These are phyloP conservation scores for Saccharomycopsis hybrid DNA, from an alignment of 1,139 yeast genomes.

Conservation along the genomic window DNA sequence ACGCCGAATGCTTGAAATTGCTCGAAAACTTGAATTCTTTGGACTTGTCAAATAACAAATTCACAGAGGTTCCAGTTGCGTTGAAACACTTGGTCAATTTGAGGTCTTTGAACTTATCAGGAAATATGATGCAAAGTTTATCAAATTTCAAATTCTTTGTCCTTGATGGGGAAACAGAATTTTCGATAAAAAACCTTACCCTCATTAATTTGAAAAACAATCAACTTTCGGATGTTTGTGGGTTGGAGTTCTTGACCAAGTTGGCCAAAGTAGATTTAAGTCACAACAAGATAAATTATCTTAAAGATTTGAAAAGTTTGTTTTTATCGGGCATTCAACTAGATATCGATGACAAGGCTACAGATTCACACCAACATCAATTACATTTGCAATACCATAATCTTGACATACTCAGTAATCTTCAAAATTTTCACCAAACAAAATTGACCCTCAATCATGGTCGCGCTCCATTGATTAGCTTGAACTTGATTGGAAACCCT, in stretches of 20 bases:
- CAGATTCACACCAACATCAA: conserved; percentile 2
- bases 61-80: conserved; percentile 47
- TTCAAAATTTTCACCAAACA: conserved; percentile 19
- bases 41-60: conserved; percentile 49
- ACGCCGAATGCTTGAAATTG: conserved; percentile 42
- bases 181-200: conserved; percentile 16
- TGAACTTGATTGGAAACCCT: conserved; percentile 38
- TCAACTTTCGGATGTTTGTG: conserved; percentile 32
- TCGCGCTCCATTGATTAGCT: conserved; percentile 24
- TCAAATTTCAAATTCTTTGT: conserved; percentile 10
- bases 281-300: conserved; percentile 39
- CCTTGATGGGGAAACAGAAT: conserved; percentile 7
- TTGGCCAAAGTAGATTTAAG: conserved; percentile 54
- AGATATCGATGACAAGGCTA: conserved; percentile 20
- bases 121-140: conserved; percentile 40
- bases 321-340: conserved; percentile 25
- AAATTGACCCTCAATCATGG: not conserved
- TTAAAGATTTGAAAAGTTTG: conserved; percentile 33
- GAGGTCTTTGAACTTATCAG: conserved; percentile 51
- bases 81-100: conserved; percentile 42
- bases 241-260: conserved; percentile 40
- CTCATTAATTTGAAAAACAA: not conserved
- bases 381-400: not conserved
- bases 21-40: conserved; percentile 46
- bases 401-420: conserved; percentile 22